Percentiles rank a stretch among this genome's conserved stretches.
Conservation (phyloP, 306 rosid species). For the Bauhinia variegata region DNA sequence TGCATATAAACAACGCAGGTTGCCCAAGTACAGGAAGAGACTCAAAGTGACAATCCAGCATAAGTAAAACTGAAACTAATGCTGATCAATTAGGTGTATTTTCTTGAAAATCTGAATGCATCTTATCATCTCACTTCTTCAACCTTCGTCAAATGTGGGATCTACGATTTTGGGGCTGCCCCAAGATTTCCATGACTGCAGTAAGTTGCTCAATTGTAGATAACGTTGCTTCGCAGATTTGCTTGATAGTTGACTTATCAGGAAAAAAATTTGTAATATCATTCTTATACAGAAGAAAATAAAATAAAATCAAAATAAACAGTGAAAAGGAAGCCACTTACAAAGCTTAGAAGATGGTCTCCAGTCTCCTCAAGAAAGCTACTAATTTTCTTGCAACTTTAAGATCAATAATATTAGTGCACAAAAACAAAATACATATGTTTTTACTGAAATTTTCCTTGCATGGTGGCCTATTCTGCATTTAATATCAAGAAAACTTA, state of each 20-base stretch:
- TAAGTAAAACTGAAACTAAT: background rate
- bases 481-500: too few relatives aligned
- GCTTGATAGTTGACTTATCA: background rate
- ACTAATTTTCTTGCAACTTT: slow-evolving; percentile 31
- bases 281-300: background rate
- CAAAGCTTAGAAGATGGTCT: slow-evolving; percentile 34
- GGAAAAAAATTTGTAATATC: background rate
- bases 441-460: slow-evolving; percentile 34
- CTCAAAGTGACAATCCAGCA: slow-evolving; percentile 6
- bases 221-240: background rate
- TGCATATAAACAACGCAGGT: background rate
- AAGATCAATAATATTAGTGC: slow-evolving; percentile 42
- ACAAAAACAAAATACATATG: slow-evolving; percentile 43
- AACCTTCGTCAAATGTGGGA: background rate
- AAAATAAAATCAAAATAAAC: background rate
- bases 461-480: too few relatives aligned
- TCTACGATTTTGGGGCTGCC: slow-evolving; percentile 1
- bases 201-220: background rate
- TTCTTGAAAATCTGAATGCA: slow-evolving; percentile 26
- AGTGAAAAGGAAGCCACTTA: slow-evolving; percentile 25
- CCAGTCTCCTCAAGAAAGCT: slow-evolving; percentile 2
- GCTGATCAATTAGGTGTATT: background rate
- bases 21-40: background rate
- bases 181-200: slow-evolving; percentile 27
- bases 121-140: slow-evolving; percentile 2